Conservation (phyloP, 768 basidiomycete species). For the Rickenella mellea region DNA sequence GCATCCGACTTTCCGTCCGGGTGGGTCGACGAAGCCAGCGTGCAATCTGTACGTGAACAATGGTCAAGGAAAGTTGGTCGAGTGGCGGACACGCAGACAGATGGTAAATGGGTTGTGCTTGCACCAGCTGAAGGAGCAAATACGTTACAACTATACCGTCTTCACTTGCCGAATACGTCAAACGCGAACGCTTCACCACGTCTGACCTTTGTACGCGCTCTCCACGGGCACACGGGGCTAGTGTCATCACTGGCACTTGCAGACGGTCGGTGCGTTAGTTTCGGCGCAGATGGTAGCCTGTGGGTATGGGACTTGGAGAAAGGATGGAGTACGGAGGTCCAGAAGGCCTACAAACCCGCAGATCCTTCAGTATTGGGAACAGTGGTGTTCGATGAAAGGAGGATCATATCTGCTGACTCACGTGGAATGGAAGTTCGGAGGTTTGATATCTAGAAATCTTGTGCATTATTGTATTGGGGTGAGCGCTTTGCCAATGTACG, state of each 20-base stretch:
- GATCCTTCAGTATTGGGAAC: neutral
- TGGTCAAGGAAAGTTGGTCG: conserved; percentile 66
- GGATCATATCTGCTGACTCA: conserved; percentile 43
- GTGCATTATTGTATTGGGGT: neutral
- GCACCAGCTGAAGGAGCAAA: conserved; percentile 37
- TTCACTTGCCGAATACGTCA: conserved; percentile 41
- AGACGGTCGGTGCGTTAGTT: conserved; percentile 75
- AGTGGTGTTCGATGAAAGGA: conserved; percentile 65
- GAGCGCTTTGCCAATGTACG: too few relatives aligned
- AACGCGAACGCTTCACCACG: conserved; percentile 48
- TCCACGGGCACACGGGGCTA: conserved; percentile 62
- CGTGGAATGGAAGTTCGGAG: conserved; percentile 23
- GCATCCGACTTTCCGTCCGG: conserved; percentile 64
- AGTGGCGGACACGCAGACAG: conserved; percentile 70
- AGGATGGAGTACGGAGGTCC: conserved; percentile 27
- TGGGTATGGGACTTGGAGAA: conserved; percentile 86
- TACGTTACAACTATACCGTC: conserved; percentile 62
- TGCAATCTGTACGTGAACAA: conserved; percentile 59
- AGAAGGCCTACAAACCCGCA: neutral
- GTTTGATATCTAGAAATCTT: conserved; percentile 20
- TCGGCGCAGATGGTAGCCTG: conserved; percentile 61
- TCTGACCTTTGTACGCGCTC: conserved; percentile 59
- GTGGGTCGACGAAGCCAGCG: conserved; percentile 60
- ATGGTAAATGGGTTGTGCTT: conserved; percentile 79
- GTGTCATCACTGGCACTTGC: conserved; percentile 62